Percentiles rank a stretch among this genome's conserved stretches.
These are phyloP conservation scores for Besnoitia besnoiti DNA, from an alignment of 169 alveolate species.

Conservation along the genomic window DNA sequence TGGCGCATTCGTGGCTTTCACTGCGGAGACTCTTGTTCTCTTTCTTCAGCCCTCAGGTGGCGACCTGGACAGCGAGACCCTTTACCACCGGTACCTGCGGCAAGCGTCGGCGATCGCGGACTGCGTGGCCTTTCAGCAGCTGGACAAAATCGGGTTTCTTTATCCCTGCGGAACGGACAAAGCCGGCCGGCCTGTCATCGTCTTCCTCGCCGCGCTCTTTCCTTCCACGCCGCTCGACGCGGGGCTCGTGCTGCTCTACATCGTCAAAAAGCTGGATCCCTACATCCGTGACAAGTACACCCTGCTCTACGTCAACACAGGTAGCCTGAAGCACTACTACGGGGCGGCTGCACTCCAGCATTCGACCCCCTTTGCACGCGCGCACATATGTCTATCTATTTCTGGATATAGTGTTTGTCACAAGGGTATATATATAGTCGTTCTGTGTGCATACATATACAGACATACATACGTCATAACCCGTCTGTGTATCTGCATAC, in stretches of 20 bases:
- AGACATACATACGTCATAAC: not conserved
- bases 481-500: not conserved
- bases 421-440: too few relatives aligned
- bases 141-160: conserved; percentile 21
- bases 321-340: too few relatives aligned
- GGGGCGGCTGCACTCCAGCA: too few relatives aligned
- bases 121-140: conserved; percentile 25
- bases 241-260: conserved; percentile 36
- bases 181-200: conserved; percentile 35
- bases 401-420: too few relatives aligned
- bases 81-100: conserved; percentile 39
- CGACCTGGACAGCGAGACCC: conserved; percentile 20
- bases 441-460: too few relatives aligned
- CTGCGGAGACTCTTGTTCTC: not conserved
- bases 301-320: conserved; percentile 52
- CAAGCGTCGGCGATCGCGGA: conserved; percentile 49
- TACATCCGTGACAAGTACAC: conserved; percentile 50
- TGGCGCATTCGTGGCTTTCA: not conserved
- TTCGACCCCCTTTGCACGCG: too few relatives aligned
- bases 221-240: conserved; percentile 44
- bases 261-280: conserved; percentile 47
- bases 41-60: not conserved
- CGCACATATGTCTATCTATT: too few relatives aligned
- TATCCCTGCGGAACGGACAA: conserved; percentile 34
- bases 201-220: conserved; percentile 52